A percentile compares a stretch with the other conserved stretches of the same genome.
These are phyloP conservation scores for Scutellaria barbata DNA, from an alignment of 257 asterid genomes.

Conservation along the genomic window DNA sequence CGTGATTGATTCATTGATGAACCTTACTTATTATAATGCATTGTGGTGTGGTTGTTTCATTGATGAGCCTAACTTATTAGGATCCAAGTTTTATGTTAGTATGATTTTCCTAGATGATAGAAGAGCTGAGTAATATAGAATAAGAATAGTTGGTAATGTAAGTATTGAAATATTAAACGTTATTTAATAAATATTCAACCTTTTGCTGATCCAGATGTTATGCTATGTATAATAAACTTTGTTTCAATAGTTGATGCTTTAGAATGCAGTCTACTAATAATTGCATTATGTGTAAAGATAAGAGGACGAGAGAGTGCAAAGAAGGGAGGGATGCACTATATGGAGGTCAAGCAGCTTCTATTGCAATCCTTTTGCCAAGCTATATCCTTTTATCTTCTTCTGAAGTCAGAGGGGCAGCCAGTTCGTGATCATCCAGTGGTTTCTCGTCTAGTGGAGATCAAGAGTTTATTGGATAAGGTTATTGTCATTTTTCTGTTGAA, in stretches of 20 bases:
- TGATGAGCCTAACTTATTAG: not conserved
- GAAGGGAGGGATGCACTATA: conserved; percentile 66
- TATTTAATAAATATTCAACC: not conserved
- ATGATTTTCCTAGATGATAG: conserved; percentile 19
- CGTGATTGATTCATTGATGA: not conserved
- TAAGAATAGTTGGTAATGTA: conserved; percentile 9
- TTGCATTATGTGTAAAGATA: conserved; percentile 52
- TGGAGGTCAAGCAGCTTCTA: conserved; percentile 80
- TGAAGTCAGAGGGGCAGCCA: conserved; percentile 91
- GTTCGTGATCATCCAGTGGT: conserved; percentile 97
- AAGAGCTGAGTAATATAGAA: not conserved
- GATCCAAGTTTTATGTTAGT: not conserved
- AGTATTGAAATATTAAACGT: not conserved
- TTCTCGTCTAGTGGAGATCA: conserved; percentile 85
- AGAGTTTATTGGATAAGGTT: conserved; percentile 88
- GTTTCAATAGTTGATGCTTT: conserved; percentile 17
- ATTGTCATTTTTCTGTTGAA: conserved; percentile 27
- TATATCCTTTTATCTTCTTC: conserved; percentile 89
- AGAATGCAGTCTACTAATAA: conserved; percentile 28
- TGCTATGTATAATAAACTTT: conserved; percentile 18
- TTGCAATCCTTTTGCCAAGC: conserved; percentile 92
- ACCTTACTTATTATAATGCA: not conserved
- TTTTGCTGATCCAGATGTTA: conserved; percentile 9
- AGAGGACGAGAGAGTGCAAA: conserved; percentile 47
- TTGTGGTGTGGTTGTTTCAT: not conserved